These are phyloP conservation scores for Daldinia sp. DNA, from an alignment of 2,329 filamentous ascomycete species.

Conservation along the genomic window DNA sequence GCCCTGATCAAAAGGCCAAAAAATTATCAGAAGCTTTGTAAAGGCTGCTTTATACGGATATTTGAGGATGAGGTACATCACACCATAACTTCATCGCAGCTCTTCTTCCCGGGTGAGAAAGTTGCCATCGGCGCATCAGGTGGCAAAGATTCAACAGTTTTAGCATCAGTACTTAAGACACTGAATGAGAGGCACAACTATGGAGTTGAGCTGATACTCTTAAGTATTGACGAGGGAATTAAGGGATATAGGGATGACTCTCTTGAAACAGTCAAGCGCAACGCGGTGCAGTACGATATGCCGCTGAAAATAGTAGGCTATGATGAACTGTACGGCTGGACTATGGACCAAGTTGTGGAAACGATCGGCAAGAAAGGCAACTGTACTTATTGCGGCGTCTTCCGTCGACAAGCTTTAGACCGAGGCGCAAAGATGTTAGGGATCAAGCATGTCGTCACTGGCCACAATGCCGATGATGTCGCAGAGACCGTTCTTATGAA, in stretches of 20 bases:
- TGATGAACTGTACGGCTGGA: constrained; percentile 95
- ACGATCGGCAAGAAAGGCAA: constrained; percentile 98
- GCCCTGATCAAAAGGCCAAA: constrained; percentile 95
- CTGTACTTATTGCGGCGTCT: constrained; percentile 98
- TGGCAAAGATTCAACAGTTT: constrained; percentile 96
- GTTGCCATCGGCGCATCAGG: constrained; percentile 96
- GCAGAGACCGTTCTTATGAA: constrained; percentile 99
- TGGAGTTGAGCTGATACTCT: constrained; percentile 83
- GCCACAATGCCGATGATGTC: constrained; percentile 97
- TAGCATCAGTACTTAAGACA: constrained; percentile 94
- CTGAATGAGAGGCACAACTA: constrained; percentile 92
- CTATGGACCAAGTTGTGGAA: constrained; percentile 98
- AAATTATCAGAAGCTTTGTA: constrained; percentile 94
- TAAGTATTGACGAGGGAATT: constrained; percentile 97
- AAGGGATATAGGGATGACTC: constrained; percentile 97
- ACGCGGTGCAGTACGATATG: constrained; percentile 91
- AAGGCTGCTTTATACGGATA: constrained; percentile 83
- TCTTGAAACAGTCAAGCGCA: constrained; percentile 94
- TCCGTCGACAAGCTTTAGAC: constrained; percentile 92
- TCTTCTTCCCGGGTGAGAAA: constrained; percentile 86
- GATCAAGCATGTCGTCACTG: constrained; percentile 94
- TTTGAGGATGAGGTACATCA: constrained; percentile 96
- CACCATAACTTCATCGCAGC: constrained; percentile 83
- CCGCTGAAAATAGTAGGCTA: constrained; percentile 93
- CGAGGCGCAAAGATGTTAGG: constrained; percentile 87